Conservation (phyloP, 2,329 filamentous ascomycete species). For the Penicillium fuscoglaucum region DNA sequence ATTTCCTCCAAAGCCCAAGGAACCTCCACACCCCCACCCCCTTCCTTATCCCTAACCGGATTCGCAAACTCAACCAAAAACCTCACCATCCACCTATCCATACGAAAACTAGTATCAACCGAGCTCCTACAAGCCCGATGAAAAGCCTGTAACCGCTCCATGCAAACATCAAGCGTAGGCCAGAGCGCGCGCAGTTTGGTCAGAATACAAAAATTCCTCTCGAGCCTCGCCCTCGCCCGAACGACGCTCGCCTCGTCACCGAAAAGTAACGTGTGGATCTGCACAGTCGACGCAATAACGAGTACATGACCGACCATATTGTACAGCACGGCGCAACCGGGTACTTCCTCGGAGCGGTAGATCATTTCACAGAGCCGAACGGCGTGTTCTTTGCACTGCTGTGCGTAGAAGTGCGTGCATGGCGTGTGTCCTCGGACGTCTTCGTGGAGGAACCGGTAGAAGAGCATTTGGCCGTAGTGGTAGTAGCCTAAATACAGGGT, state of each 20-base stretch:
- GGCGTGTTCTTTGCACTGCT: constrained; percentile 45
- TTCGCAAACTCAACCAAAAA: constrained; percentile 31
- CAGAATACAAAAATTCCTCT: constrained; percentile 50
- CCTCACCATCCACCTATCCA: constrained; percentile 47
- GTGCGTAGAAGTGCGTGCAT: constrained; percentile 33
- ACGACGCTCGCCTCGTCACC: constrained; percentile 39
- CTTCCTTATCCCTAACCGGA: constrained; percentile 12
- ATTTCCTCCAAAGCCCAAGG: constrained; percentile 1
- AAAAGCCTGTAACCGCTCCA: constrained; percentile 45
- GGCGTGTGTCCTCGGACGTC: constrained; percentile 20
- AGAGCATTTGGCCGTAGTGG: constrained; percentile 50
- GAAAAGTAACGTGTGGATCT: constrained; percentile 51
- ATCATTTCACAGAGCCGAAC: constrained; percentile 44
- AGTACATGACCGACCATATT: constrained; percentile 50
- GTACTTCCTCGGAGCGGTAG: constrained; percentile 39
- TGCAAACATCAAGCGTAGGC: constrained; percentile 43
- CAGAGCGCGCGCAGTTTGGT: constrained; percentile 44
- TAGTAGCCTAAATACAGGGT: constrained; percentile 52
- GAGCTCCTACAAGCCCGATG: constrained; percentile 44
- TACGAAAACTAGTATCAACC: constrained; percentile 40
- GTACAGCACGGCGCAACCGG: constrained; percentile 45
- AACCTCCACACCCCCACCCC: not conserved
- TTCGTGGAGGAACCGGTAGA: constrained; percentile 49
- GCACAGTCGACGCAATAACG: constrained; percentile 50
- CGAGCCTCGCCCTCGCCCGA: constrained; percentile 40